phyloP scores from a whole-genome alignment of 1,139 yeast genomes.

The Zygotorulaspora mrakii region DNA sequence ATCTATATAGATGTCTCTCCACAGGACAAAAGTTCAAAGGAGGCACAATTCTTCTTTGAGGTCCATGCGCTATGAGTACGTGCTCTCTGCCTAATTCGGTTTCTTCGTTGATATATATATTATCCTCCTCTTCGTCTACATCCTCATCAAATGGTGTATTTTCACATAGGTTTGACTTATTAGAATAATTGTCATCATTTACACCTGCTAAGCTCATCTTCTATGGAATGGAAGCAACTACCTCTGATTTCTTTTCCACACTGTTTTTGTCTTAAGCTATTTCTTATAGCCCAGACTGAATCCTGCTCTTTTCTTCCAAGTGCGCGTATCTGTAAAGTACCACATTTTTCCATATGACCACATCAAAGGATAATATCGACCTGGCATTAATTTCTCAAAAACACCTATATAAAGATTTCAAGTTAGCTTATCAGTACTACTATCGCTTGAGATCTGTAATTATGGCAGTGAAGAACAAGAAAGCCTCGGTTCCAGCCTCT shows the following conservation, averaged over 20 bases:
- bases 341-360: background rate
- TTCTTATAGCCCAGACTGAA: no score
- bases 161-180: slow-evolving; percentile 5
- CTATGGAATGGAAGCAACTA: background rate
- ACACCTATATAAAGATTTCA: no score
- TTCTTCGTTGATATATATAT: slow-evolving; percentile 33
- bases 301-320: background rate
- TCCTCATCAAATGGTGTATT: slow-evolving; percentile 13
- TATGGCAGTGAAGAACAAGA: slow-evolving; percentile 14
- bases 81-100: slow-evolving; percentile 32
- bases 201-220: background rate
- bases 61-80: slow-evolving; percentile 40
- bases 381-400: no score
- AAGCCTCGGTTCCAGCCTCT: slow-evolving; percentile 25
- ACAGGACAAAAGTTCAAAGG: slow-evolving; percentile 95
- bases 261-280: no score
- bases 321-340: background rate
- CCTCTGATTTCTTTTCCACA: no score
- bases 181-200: background rate
- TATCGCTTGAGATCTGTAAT: no score
- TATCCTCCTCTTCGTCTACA: slow-evolving; percentile 32
- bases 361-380: background rate
- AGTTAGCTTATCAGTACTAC: no score
- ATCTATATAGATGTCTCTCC: slow-evolving; percentile 76
- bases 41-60: slow-evolving; percentile 71